Base-by-base conservation (phyloP, 2,329 filamentous ascomycete species). In the Aspergillus sp. region DNA sequence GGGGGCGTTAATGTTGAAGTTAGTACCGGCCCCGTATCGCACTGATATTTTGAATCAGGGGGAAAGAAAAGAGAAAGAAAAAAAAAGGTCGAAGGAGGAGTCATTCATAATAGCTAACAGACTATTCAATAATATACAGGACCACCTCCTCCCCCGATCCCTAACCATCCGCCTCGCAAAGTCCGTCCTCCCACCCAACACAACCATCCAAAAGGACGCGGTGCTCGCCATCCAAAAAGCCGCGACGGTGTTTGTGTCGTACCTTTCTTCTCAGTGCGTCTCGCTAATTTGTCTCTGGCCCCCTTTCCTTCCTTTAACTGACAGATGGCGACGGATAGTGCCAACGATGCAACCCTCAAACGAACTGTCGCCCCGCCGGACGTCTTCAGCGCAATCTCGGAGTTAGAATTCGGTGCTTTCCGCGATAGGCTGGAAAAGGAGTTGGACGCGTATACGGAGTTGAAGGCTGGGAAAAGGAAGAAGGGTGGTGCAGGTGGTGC, bases 211-310 rank as follows among this genome's bases (percentile, higher is more conserved):
- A 56, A 82, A 82, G 64, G 81, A 84, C 66, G 81, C 81, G 7
- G 66, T 83, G 3, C 66, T 81, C 10, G 81, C 81, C 5, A 75
- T 84, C 51, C 78, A 79, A 43, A 83, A 83, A 59, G 79, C 78
- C 51, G 80, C 81, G 29, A 83, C 81, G 3, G 81, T 84, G 3
- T 84, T 84, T 62, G 76, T 84, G 12, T 83, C 78, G 50, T 82
- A 83, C 60, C 66, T 83, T 42, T 76, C 78, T 48, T 74, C 76
- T 47, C 73, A 76, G 79, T 82, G 71, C 49, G 76, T 61, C 39
- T 30, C 35, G 19, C 19, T 19, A 19, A 19, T 19, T 19, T 3
- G n/a, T 12, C 28, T 38, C 28, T 35, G 26, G 43, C 26, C 41
- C 34, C 29, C 34, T 9, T 9, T 12, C 29, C 26, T 8, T 39